A percentile compares a stretch with the other conserved stretches of the same genome.
Conservation (phyloP, 129 eudicot species). For the Centella asiatica region DNA sequence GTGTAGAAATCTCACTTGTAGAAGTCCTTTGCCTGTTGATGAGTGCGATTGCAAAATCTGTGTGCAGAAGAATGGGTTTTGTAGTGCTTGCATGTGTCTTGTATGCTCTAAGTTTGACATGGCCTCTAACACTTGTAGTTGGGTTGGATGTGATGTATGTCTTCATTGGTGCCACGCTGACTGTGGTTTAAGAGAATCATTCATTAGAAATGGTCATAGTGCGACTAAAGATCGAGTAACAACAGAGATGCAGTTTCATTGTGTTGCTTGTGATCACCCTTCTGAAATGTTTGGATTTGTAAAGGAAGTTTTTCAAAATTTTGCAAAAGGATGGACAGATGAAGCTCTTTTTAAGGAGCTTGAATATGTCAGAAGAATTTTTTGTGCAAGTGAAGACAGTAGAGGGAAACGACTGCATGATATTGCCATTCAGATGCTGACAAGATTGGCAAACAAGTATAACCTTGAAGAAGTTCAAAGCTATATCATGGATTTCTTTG, state of each 20-base stretch:
- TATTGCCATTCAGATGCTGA: conserved; percentile 54
- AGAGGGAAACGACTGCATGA: conserved; percentile 79
- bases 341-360: conserved; percentile 72
- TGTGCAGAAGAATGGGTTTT: conserved; percentile 58
- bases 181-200: conserved; percentile 75
- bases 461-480: conserved; percentile 58
- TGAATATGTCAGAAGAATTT: conserved; percentile 78
- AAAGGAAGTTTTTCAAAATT: conserved; percentile 83
- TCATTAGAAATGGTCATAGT: conserved; percentile 73
- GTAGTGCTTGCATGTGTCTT: conserved; percentile 95
- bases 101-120: conserved; percentile 90
- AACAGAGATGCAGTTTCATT: conserved; percentile 91
- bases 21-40: conserved; percentile 72
- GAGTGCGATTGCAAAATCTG: conserved; percentile 96
- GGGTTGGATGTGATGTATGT: conserved; percentile 99
- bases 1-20: conserved; percentile 74
- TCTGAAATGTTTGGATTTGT: conserved; percentile 99
- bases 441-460: conserved; percentile 40
- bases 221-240: conserved; percentile 47
- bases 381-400: conserved; percentile 62
- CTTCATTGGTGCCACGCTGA: conserved; percentile 98
- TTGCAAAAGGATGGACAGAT: conserved; percentile 74
- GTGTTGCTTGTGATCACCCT: conserved; percentile 94
- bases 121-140: conserved; percentile 95
- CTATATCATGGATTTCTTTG: conserved; percentile 49